Evolutionary conservation across 371 early-diverging fungal species (phyloP).

Genomic region (Batkoa obscura): DNA sequence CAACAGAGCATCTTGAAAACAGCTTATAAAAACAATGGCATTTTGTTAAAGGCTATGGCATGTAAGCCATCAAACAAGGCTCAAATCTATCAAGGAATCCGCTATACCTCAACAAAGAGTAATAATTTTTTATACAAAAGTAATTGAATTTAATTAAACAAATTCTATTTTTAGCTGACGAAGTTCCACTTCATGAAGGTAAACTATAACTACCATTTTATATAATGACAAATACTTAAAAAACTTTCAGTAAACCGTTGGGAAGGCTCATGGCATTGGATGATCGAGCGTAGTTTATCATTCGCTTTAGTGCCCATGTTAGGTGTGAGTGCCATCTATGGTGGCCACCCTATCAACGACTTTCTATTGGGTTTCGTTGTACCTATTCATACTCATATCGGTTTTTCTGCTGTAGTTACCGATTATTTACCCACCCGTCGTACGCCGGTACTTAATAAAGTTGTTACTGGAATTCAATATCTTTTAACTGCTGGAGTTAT

Average conservation of each 20-base stretch:
- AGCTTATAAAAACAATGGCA: no score
- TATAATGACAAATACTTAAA: no score
- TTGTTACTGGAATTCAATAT: slow-evolving; percentile 38
- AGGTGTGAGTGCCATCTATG: slow-evolving; percentile 47
- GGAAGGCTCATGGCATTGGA: slow-evolving; percentile 78
- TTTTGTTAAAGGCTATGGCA: no score
- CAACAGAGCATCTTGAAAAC: no score
- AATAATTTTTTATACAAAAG: no score
- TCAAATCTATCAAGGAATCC: no score
- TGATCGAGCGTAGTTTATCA: slow-evolving; percentile 64
- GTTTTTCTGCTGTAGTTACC: slow-evolving; percentile 40
- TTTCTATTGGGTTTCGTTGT: slow-evolving; percentile 70
- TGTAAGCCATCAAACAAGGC: no score
- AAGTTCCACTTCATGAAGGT: no score
- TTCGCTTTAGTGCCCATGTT: slow-evolving; percentile 57
- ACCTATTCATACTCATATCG: slow-evolving; percentile 79
- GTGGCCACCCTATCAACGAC: slow-evolving; percentile 71
- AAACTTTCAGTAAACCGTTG: slow-evolving; percentile 5
- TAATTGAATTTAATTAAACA: no score
- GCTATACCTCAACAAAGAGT: no score
- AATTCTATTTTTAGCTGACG: no score
- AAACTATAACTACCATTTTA: no score
- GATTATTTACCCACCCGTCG: slow-evolving; percentile 75
- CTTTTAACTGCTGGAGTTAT: slow-evolving; percentile 46
- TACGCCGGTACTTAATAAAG: slow-evolving; percentile 34